Evolutionary conservation across 2,329 filamentous ascomycete genomes (phyloP).

Genomic region (Phyllosticta citriasiana): DNA sequence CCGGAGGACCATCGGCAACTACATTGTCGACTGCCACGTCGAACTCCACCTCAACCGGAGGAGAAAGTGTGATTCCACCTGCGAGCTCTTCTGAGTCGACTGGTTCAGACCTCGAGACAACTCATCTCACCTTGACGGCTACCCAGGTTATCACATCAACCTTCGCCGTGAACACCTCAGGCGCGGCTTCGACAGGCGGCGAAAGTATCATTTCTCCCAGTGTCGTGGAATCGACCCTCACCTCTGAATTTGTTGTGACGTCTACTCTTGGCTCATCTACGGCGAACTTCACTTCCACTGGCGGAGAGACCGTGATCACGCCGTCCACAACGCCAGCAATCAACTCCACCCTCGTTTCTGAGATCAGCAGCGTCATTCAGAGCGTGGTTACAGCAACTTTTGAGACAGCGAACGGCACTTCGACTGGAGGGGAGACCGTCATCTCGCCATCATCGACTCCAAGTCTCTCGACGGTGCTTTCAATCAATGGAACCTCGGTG

Average conservation of each 20-base stretch:
- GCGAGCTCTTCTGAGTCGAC: neutral
- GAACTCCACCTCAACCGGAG: neutral
- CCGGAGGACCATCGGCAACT: neutral
- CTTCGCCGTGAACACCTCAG: neutral
- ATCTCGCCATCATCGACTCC: neutral
- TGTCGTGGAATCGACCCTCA: neutral
- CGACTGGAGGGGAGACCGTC: neutral
- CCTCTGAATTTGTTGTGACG: neutral
- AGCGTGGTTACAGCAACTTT: neutral
- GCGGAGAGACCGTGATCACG: neutral
- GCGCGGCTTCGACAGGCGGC: neutral
- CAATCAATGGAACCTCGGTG: neutral
- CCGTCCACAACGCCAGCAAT: neutral
- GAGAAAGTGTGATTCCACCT: neutral
- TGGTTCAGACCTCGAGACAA: neutral
- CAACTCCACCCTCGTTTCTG: neutral
- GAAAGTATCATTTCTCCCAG: neutral
- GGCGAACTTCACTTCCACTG: constrained; percentile 9
- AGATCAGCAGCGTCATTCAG: neutral
- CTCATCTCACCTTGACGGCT: neutral
- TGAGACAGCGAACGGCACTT: neutral
- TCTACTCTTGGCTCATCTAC: neutral
- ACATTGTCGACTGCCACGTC: neutral
- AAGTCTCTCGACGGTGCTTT: neutral
- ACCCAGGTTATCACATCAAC: neutral